Conservation (phyloP, 116 monocot species). For the Posidonia oceanica region DNA sequence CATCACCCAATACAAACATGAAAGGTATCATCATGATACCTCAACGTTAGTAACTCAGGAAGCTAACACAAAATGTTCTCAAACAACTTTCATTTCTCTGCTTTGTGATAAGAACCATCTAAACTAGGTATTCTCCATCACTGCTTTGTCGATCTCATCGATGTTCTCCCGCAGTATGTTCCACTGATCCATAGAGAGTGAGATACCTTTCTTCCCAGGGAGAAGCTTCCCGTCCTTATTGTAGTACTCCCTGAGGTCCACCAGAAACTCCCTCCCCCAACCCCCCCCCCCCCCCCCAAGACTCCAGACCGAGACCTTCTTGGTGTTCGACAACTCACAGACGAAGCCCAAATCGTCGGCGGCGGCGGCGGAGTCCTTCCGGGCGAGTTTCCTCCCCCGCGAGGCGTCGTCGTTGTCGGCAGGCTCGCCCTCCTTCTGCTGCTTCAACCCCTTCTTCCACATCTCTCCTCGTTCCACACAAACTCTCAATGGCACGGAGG, state of each 20-base stretch:
- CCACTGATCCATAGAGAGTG: too few species aligned
- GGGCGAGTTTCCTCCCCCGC: slow-evolving; percentile 12
- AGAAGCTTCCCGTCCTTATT: slow-evolving; percentile 51
- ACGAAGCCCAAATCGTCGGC: slow-evolving; percentile 40
- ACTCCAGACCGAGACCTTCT: slow-evolving; percentile 41
- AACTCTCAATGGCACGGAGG: too few species aligned
- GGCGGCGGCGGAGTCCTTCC: slow-evolving; percentile 15
- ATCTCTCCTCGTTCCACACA: slow-evolving; percentile 5
- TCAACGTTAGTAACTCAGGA: too few species aligned
- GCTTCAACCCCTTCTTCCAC: slow-evolving; percentile 52
- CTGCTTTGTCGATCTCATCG: slow-evolving; percentile 26
- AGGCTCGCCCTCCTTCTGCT: not conserved
- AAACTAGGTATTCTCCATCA: slow-evolving; percentile 13
- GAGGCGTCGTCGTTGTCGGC: not conserved
- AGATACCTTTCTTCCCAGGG: slow-evolving; percentile 64
- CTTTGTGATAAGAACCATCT: too few species aligned
- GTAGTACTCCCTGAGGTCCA: slow-evolving; percentile 68
- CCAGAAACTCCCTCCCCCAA: slow-evolving; percentile 41
- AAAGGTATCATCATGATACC: too few species aligned
- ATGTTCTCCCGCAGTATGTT: slow-evolving; percentile 26
- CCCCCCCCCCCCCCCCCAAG: too few species aligned
- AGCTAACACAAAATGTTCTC: too few species aligned
- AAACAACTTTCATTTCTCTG: too few species aligned
- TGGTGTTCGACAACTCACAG: slow-evolving; percentile 61
- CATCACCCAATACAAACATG: too few species aligned